Base-by-base conservation (phyloP, 257 asterid genomes). In the Capsicum pubescens region DNA sequence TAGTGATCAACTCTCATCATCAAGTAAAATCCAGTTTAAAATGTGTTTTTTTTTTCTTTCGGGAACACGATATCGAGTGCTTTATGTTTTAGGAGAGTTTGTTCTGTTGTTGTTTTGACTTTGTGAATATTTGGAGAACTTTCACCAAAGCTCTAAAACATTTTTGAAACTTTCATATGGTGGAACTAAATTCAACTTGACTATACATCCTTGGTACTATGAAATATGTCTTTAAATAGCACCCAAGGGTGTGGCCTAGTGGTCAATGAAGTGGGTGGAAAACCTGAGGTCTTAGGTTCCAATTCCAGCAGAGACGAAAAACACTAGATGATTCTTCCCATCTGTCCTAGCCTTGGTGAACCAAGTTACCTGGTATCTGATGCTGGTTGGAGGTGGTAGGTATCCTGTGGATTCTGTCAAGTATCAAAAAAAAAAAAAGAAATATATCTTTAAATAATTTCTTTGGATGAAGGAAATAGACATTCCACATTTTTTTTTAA, bases 51-150 rank as follows among this genome's bases (percentile, higher is more conserved):
- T 4, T 39, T 39, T 63, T 26, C 21, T 60, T 63, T 21, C 13
- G 72, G 48, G 0, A 12, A 35, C 32, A 66, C 3, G 0, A 57
- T 66, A 66, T 11, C 6, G 11, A 66, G 3, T 66, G 48, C 48
- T 19, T 39, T 26, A 26, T 26, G 11, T n/a, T 71, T 46, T 71
- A n/a, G 79, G 39, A 46, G 39, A 44, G 10, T 71, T 46, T 46
- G 9, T 71, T 71, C 10, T 39, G 42, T 46, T 39, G 4, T 46
- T 71, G 79, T 39, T 39, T 39, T 39, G 3, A 39, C 17, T 19
- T 71, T 50, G 79, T 71, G 58, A 46, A 14, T 67, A 35, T 13
- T 67, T 71, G 79, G 79, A n/a, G 39, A 71, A 71, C 58, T 71
- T 71, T 71, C 39, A n/a, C 2, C 58, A 71, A 46, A 46, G 58